Percentiles rank a stretch among this genome's conserved stretches.
These are phyloP conservation scores for Chaetomiaceae sp. DNA, from an alignment of 2,329 filamentous ascomycete genomes.

Conservation along the genomic window DNA sequence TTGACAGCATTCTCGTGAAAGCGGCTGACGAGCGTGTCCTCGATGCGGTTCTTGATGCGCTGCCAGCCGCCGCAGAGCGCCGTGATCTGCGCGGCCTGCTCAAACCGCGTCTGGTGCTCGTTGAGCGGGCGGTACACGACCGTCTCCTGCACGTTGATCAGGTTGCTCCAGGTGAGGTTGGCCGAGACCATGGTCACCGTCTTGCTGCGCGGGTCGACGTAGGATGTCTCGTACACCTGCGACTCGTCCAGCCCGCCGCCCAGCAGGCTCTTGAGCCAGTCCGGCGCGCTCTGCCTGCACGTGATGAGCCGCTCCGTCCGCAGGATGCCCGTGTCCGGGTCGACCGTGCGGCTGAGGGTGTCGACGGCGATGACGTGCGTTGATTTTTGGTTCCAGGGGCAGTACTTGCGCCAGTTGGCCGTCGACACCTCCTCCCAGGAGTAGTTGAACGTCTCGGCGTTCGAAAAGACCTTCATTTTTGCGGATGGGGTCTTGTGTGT, in stretches of 20 bases:
- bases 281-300: constrained; percentile 60
- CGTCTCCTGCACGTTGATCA: constrained; percentile 88
- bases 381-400: constrained; percentile 98
- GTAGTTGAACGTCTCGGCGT: constrained; percentile 86
- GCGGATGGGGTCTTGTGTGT: not conserved
- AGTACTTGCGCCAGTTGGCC: constrained; percentile 98
- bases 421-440: constrained; percentile 98
- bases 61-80: constrained; percentile 96
- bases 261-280: constrained; percentile 76
- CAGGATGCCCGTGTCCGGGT: constrained; percentile 53
- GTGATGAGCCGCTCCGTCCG: constrained; percentile 59
- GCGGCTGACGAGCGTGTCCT: constrained; percentile 81
- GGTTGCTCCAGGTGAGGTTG: constrained; percentile 88
- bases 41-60: constrained; percentile 92
- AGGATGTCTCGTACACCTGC: constrained; percentile 91
- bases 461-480: constrained; percentile 92
- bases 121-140: constrained; percentile 71
- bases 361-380: constrained; percentile 95
- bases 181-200: constrained; percentile 95
- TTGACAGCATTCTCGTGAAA: constrained; percentile 90
- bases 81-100: constrained; percentile 87
- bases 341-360: constrained; percentile 68
- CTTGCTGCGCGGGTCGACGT: constrained; percentile 77
- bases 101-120: constrained; percentile 67
- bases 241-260: constrained; percentile 70